Base-by-base conservation (phyloP, 148 eudicot species). In the Cornus kousa region DNA sequence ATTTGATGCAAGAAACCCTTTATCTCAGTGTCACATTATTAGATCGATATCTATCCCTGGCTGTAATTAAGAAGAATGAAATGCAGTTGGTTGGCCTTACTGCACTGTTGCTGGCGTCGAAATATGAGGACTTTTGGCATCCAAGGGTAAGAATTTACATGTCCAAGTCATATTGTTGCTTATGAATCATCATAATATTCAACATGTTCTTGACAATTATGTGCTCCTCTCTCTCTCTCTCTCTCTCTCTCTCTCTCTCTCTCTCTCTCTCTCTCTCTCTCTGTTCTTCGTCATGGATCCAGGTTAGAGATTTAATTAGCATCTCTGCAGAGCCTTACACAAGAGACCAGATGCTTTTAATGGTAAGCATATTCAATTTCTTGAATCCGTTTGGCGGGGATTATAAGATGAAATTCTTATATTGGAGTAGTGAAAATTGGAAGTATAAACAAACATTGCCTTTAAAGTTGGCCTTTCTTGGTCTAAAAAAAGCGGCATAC, bases 61-160 rank as follows among this genome's bases (percentile, higher is more conserved):
- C 88, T 74, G 65, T 78, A 43, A 85, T 91, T 43, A 87, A 86
- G 78, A 92, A 83, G 86, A 90, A 78, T 77, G 91, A 93, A 77
- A 74, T 93, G 85, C 98, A 95, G 84, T 80, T 95, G 85, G 94
- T 91, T 82, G 98, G 97, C 79, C 92, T 95, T 86, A 89, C 97
- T 67, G 83, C 97, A 73, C 91, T 95, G 46, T 84, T 95, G 80
- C 86, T 95, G 79, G 98, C 98, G 50, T 95, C 98, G 64, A 95
- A 95, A 80, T 95, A 95, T 72, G 98, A 95, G 87, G 98, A 95
- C 88, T 93, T 90, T 71, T 95, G 97, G 98, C 97, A 93, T 80
- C 98, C 98, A 80, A 87, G 92, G 90, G 98, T 94, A 90, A 69
- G 31, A 75, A 64, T 67, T 73, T 77, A 22, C 55, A 69, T 33